A percentile compares a stretch with the other conserved stretches of the same genome.
Conservation (phyloP, 352 stramenopile genomes). For the Globisporangium irregulare region DNA sequence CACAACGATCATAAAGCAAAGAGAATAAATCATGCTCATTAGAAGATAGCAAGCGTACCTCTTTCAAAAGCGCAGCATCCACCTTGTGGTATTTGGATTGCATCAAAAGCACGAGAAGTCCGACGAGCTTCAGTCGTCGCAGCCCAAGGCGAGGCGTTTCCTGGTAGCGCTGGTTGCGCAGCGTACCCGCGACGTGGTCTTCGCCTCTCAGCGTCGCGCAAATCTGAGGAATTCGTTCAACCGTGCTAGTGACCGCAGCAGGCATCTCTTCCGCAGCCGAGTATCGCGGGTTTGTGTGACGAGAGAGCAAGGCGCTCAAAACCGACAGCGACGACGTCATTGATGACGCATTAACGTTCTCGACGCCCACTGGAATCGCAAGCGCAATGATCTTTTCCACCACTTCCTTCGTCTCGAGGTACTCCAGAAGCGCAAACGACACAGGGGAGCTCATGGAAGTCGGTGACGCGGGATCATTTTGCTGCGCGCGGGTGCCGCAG, state of each 20-base stretch:
- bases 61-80: conserved; percentile 57
- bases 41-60: conserved; percentile 23
- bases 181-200: conserved; percentile 57
- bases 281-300: conserved; percentile 79
- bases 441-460: conserved; percentile 46
- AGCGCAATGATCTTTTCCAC: conserved; percentile 65
- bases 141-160: conserved; percentile 69
- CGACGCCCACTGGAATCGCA: conserved; percentile 38
- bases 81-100: conserved; percentile 85
- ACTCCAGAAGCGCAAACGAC: conserved; percentile 71
- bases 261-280: conserved; percentile 60
- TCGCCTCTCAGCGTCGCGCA: conserved; percentile 60
- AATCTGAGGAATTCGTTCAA: conserved; percentile 64
- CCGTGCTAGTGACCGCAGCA: conserved; percentile 43
- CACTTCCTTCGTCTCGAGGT: conserved; percentile 75
- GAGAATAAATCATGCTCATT: neutral
- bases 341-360: conserved; percentile 48
- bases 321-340: conserved; percentile 82
- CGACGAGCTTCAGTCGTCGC: conserved; percentile 78
- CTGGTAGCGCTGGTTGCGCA: conserved; percentile 74
- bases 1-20: neutral
- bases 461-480: conserved; percentile 64
- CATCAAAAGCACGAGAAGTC: conserved; percentile 72
- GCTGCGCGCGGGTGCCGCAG: conserved; percentile 71
- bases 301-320: conserved; percentile 69